phyloP scores from a whole-genome alignment of 1,284 basidiomycete genomes.

The Melampsora americana region DNA sequence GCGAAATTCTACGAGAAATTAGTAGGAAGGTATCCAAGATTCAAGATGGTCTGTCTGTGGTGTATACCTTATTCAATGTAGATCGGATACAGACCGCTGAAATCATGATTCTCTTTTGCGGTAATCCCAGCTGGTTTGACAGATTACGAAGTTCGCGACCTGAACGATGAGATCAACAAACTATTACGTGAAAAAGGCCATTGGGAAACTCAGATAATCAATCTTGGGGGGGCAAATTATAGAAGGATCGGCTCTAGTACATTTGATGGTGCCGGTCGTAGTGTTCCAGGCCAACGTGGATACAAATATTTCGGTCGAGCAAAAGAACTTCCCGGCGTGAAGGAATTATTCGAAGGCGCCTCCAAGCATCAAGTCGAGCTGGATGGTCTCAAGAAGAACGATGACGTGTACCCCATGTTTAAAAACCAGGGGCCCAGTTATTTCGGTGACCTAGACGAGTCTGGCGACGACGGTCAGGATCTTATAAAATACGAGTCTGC shows the following conservation, averaged over 20 bases:
- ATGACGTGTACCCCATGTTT: slow-evolving; percentile 60
- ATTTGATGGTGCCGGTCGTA: slow-evolving; percentile 87
- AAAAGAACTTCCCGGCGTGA: slow-evolving; percentile 91
- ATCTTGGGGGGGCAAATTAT: slow-evolving; percentile 93
- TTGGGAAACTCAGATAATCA: slow-evolving; percentile 96
- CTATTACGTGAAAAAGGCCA: slow-evolving; percentile 89
- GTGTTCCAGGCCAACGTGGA: slow-evolving; percentile 93
- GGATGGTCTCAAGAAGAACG: slow-evolving; percentile 75
- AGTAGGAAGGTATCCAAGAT: slow-evolving; percentile 96
- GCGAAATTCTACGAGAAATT: slow-evolving; percentile 89
- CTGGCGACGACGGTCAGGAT: slow-evolving; percentile 59
- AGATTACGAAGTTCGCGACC: slow-evolving; percentile 91
- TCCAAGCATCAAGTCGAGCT: slow-evolving; percentile 78
- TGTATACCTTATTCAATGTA: neutral
- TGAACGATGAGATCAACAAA: slow-evolving; percentile 98
- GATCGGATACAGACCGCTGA: neutral
- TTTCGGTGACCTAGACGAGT: slow-evolving; percentile 87
- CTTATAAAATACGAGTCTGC: slow-evolving; percentile 70
- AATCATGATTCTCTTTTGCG: neutral
- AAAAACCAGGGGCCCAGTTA: slow-evolving; percentile 81
- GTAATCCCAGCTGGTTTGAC: slow-evolving; percentile 70
- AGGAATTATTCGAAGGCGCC: slow-evolving; percentile 77
- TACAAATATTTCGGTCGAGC: slow-evolving; percentile 99
- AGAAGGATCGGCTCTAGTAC: slow-evolving; percentile 77
- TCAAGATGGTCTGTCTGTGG: slow-evolving; percentile 75